Conservation (phyloP, 306 rosid species). For the Malus sieversii region DNA sequence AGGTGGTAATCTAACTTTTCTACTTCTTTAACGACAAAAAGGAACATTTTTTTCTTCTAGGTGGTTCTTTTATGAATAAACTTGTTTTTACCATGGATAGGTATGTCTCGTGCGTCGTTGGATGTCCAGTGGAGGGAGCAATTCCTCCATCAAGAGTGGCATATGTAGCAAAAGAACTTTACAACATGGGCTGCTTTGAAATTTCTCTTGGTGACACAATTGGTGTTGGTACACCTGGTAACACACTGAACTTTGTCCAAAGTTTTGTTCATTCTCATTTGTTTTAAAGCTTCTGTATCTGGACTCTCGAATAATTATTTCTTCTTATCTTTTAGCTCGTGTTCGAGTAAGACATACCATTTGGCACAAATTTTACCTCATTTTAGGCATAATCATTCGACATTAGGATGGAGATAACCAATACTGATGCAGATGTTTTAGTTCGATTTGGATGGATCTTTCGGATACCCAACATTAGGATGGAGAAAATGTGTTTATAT, state of each 20-base stretch:
- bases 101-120: conserved; percentile 87
- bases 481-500: background rate
- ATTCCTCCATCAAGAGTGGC: conserved; percentile 79
- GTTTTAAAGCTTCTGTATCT: background rate
- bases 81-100: conserved; percentile 31
- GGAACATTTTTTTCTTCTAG: background rate
- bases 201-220: conserved; percentile 95
- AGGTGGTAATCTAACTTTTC: background rate
- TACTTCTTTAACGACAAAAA: background rate
- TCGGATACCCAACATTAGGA: background rate
- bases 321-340: background rate
- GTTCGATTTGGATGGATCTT: background rate
- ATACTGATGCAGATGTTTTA: background rate
- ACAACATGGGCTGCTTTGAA: conserved; percentile 96
- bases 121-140: conserved; percentile 91
- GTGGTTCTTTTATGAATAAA: conserved; percentile 6
- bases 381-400: background rate
- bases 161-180: conserved; percentile 75
- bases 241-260: background rate
- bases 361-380: background rate
- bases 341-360: background rate
- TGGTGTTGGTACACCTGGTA: conserved; percentile 92
- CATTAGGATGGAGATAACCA: background rate
- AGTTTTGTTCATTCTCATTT: background rate
- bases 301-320: background rate